Evolutionary conservation across 177 flowering plant genomes (phyloP), one percentile per base, ranked within the genome.

Genomic region (Vitis hybrid): DNA sequence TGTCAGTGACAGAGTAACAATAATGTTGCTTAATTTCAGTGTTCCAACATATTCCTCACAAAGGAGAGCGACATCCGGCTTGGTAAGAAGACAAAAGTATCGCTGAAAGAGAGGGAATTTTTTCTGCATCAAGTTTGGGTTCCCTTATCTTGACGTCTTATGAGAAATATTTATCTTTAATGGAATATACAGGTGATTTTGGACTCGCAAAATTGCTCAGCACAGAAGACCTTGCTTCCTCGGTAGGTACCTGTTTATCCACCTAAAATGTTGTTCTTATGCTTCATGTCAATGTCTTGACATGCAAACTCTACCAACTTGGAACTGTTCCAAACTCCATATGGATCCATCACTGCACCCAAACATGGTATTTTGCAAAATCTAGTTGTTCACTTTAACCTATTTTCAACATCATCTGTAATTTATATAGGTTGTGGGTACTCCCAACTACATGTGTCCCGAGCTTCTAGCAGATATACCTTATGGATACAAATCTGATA

Each of bases 401-500:
- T 27, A 49, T 64, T 7, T 16, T 4, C 16, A 54, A 14, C 24
- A 4, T 13, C n/a, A 9, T 60, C 12, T 40, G 32, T 66, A 4
- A 63, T 12, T 70, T 56, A n/a, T n/a, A 52, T 60, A 94, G 99
- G 87, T 90, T 72, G 97, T 93, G 64, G 98, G 99, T 52, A 93
- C 99, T 68, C 97, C 99, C 12, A 93, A 85, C 65, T 94, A 90
- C 79, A 94, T 91, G 99, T 94, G 99, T 66, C 99, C 98, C 59
- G 99, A 94, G 88, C 94, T 94, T 74, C 93, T 93, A 15, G 93
- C 94, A 19, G 93, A 94, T 77, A 91, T 90, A 57, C 98, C 99
- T 8, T 94, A 94, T 63, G 99, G 98, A 75, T 93, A 89, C 77
- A 94, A 94, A 80, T 94, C 99, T n/a, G 99, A 94, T 77, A 94